Percentiles rank a stretch among this genome's conserved stretches.
Evolutionary conservation across 2,329 filamentous ascomycete genomes (phyloP).

Genomic region (Leptographium flavum): DNA sequence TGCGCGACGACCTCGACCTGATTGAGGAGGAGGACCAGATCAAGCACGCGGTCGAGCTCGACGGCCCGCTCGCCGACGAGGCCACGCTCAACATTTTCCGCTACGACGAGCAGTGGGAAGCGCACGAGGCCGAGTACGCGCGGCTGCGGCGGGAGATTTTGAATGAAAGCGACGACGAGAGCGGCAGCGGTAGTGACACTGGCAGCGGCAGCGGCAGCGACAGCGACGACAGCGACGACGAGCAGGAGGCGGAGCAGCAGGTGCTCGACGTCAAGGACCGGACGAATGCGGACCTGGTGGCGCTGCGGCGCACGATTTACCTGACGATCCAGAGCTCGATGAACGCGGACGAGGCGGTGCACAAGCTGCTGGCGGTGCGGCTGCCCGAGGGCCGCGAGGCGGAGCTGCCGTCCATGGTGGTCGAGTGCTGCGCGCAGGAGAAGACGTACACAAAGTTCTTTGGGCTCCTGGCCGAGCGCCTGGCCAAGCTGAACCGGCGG

Average conservation of each 20-base stretch:
- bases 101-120: constrained; percentile 77
- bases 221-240: constrained; percentile 35
- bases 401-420: constrained; percentile 90
- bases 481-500: constrained; percentile 87
- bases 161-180: constrained; percentile 71
- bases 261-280: constrained; percentile 95
- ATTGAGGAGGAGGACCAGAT: constrained; percentile 98
- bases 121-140: constrained; percentile 80
- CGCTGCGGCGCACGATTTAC: constrained; percentile 86
- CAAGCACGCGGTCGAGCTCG: constrained; percentile 70
- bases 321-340: constrained; percentile 95
- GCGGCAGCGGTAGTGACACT: constrained; percentile 31
- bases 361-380: constrained; percentile 92
- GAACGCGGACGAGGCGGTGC: constrained; percentile 90
- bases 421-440: constrained; percentile 93
- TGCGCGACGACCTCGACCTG: constrained; percentile 85
- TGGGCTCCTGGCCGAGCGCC: constrained; percentile 82
- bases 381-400: constrained; percentile 75
- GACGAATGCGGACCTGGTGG: constrained; percentile 89
- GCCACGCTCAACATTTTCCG: constrained; percentile 94
- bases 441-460: constrained; percentile 97
- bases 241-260: constrained; percentile 63
- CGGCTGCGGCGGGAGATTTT: constrained; percentile 86
- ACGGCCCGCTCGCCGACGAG: constrained; percentile 72
- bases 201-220: constrained; percentile 41